Conservation (phyloP, 2,329 filamentous ascomycete genomes). For the Calonectria honghensis region DNA sequence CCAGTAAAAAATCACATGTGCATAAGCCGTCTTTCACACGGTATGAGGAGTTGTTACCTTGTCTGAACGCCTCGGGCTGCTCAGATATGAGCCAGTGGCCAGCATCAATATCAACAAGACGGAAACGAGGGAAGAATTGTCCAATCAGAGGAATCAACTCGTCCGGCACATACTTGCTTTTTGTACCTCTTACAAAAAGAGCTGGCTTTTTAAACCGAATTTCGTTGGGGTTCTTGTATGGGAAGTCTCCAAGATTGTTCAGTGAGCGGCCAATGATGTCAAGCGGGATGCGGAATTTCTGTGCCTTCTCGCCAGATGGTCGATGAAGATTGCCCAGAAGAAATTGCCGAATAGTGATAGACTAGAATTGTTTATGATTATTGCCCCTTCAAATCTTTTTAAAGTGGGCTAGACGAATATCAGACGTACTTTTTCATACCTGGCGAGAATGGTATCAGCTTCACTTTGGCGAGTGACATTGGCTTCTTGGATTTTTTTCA, state of each 20-base stretch:
- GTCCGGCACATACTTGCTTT: slow-evolving; percentile 87
- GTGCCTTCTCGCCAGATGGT: slow-evolving; percentile 67
- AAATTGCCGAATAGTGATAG: slow-evolving; percentile 89
- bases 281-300: slow-evolving; percentile 88
- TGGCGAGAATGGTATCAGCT: slow-evolving; percentile 85
- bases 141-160: slow-evolving; percentile 87
- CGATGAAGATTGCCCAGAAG: slow-evolving; percentile 89
- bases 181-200: slow-evolving; percentile 86
- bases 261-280: slow-evolving; percentile 80
- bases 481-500: slow-evolving; percentile 86
- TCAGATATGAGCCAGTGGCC: slow-evolving; percentile 96
- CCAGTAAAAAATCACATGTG: too few relatives aligned
- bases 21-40: not conserved
- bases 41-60: slow-evolving; percentile 68
- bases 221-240: slow-evolving; percentile 83
- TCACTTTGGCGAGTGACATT: slow-evolving; percentile 82
- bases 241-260: slow-evolving; percentile 89
- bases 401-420: slow-evolving; percentile 16
- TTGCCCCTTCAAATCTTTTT: not conserved
- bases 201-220: slow-evolving; percentile 84
- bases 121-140: slow-evolving; percentile 87
- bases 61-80: slow-evolving; percentile 85
- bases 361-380: slow-evolving; percentile 57
- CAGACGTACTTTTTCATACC: slow-evolving; percentile 79
- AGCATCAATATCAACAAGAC: slow-evolving; percentile 82